Evolutionary conservation across 139 green algal species (phyloP), one percentile per base, ranked within the genome.

Genomic region (Chlamydomonas incerta): DNA sequence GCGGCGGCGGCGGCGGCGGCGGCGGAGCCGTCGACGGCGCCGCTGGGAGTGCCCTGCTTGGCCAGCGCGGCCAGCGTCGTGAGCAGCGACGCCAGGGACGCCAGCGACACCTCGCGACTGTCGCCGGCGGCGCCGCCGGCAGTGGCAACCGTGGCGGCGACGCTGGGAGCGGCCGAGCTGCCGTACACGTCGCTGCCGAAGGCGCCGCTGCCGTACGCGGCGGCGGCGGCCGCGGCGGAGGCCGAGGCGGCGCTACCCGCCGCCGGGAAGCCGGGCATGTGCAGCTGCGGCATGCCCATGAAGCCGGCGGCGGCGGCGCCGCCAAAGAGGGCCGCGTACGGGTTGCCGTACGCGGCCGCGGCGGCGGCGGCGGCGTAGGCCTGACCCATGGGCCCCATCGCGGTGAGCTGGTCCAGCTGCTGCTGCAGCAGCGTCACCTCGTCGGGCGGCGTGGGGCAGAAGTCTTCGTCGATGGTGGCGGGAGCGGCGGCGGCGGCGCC

Each of bases 381-480:
- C 34, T 52, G 72, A 11, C 46, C 46, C 23, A 20, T 46, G 41
- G 71, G 34, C 15, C 41, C 71, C 58, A 62, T 37, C 13, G 46
- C 41, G 10, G 72, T 65, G 33, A 82, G 35, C 23, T 71, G 58
- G 34, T 57, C 33, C 20, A 83, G 60, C 60, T 83, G 75, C 58
- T 74, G 77, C 65, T 74, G 62, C 29, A 83, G 18, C 23, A 83
- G 14, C 14, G 63, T n/a, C 0, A 46, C 34, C 77, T 83, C 77
- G 46, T 83, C 77, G 8, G 77, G 77, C 41, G 77, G 77, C 62
- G 77, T 83, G 77, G 77, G 77, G 47, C 77, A 83, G 63, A 13
- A 83, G 62, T 83, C 77, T 0, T 46, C 37, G 41, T 74, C 63
- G 33, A 41, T 24, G 55, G 50, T 37, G 58, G 20, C 21, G 60